Conservation (phyloP, 176 grass and related monocot species). For the Carex parvula region DNA sequence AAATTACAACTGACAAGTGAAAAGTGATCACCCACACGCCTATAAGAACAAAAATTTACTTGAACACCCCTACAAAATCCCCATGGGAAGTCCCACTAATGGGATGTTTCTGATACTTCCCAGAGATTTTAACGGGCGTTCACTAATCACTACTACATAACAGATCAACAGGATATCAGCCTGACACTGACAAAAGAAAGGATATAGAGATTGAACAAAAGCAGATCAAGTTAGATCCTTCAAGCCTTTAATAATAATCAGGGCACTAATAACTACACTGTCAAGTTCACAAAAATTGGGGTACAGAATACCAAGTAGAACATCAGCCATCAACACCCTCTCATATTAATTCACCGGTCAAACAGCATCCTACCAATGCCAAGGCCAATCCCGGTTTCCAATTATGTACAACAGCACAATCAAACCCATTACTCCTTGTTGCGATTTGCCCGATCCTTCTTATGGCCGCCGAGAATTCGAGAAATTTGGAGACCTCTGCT, state of each 20-base stretch:
- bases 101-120: not conserved
- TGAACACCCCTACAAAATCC: too few species aligned
- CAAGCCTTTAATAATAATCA: not conserved
- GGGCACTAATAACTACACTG: not conserved
- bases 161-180: not conserved
- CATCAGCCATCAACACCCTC: not conserved
- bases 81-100: too few species aligned
- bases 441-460: slow-evolving; percentile 65
- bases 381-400: not conserved
- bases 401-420: slow-evolving; percentile 6
- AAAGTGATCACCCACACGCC: too few species aligned
- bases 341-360: not conserved
- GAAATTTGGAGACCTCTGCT: slow-evolving; percentile 97
- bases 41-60: too few species aligned
- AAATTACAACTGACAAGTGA: too few species aligned
- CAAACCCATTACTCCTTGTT: slow-evolving; percentile 71
- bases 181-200: not conserved
- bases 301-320: not conserved
- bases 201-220: not conserved
- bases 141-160: too few species aligned
- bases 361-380: not conserved
- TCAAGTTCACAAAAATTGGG: slow-evolving; percentile 2
- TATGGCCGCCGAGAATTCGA: slow-evolving; percentile 85
- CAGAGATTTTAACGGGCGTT: too few species aligned
- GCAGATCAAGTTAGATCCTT: not conserved